Percentiles rank a stretch among this genome's conserved stretches.
Evolutionary conservation across 768 basidiomycete species (phyloP).

Genomic region (Hemileccinum rubropunctum): DNA sequence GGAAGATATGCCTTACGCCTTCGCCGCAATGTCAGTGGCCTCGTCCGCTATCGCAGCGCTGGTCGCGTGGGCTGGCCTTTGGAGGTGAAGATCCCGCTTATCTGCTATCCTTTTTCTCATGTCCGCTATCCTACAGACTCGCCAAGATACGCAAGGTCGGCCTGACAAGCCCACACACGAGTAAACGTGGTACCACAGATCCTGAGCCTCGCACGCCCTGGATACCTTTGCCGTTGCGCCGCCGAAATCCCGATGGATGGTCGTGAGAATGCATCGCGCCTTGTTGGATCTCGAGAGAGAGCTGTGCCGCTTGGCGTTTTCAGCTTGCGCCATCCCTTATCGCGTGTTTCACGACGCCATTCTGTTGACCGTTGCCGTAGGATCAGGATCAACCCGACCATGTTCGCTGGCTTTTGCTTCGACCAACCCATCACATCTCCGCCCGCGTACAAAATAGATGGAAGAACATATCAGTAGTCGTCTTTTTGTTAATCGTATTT

Average conservation of each 20-base stretch:
- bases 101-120: conserved; percentile 9
- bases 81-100: conserved; percentile 42
- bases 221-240: conserved; percentile 41
- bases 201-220: conserved; percentile 22
- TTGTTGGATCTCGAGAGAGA: no score
- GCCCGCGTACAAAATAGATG: conserved; percentile 13
- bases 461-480: neutral
- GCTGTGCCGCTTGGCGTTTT: neutral
- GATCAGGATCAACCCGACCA: conserved; percentile 18
- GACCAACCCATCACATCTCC: conserved; percentile 13
- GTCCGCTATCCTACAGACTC: conserved; percentile 28
- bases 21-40: conserved; percentile 58
- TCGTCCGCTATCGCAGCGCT: conserved; percentile 58
- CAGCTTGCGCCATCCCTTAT: conserved; percentile 9
- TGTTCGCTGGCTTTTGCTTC: conserved; percentile 6
- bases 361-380: conserved; percentile 3
- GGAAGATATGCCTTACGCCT: conserved; percentile 73
- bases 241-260: conserved; percentile 40
- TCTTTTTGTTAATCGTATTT: conserved; percentile 2
- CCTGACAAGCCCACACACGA: conserved; percentile 30
- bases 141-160: conserved; percentile 47
- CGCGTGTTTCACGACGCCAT: neutral
- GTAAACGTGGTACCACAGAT: conserved; percentile 10
- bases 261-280: conserved; percentile 24
- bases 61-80: conserved; percentile 64